These are phyloP conservation scores for Alternaria arbusti DNA, from an alignment of 2,329 filamentous ascomycete species.

Conservation along the genomic window DNA sequence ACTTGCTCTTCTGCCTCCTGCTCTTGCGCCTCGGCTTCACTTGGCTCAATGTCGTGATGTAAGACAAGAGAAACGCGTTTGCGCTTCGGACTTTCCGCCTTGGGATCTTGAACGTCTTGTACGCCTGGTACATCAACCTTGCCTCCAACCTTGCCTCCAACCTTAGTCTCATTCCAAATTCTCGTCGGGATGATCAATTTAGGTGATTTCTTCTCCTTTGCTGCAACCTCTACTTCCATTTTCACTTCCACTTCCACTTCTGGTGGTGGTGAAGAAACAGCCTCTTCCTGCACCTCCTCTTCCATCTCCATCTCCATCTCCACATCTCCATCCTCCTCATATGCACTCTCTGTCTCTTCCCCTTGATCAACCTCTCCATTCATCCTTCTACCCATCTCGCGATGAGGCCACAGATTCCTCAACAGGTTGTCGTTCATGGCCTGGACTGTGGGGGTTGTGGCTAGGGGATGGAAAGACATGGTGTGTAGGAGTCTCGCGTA, in stretches of 20 bases:
- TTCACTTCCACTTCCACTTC: background rate
- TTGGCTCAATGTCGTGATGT: fast-evolving
- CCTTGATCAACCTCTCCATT: background rate
- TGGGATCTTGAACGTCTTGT: background rate
- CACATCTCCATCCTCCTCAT: background rate
- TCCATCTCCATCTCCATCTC: background rate
- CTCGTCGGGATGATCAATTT: background rate
- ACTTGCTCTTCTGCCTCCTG: background rate
- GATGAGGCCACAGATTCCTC: background rate
- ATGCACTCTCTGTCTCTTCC: background rate
- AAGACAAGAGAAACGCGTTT: background rate
- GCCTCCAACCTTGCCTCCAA: background rate
- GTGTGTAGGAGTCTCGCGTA: background rate
- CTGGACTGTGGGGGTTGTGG: background rate
- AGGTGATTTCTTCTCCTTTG: background rate
- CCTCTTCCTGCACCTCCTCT: background rate
- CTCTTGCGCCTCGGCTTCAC: background rate
- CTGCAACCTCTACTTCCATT: background rate
- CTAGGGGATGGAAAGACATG: background rate
- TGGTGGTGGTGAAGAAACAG: background rate
- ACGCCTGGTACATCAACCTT: background rate
- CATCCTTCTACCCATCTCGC: background rate
- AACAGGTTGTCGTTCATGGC: background rate
- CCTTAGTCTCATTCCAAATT: background rate
- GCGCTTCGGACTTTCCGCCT: background rate